Percentiles rank a stretch among this genome's conserved stretches.
Evolutionary conservation across 2,329 filamentous ascomycete species (phyloP).

Genomic region (Alternaria postmessia): DNA sequence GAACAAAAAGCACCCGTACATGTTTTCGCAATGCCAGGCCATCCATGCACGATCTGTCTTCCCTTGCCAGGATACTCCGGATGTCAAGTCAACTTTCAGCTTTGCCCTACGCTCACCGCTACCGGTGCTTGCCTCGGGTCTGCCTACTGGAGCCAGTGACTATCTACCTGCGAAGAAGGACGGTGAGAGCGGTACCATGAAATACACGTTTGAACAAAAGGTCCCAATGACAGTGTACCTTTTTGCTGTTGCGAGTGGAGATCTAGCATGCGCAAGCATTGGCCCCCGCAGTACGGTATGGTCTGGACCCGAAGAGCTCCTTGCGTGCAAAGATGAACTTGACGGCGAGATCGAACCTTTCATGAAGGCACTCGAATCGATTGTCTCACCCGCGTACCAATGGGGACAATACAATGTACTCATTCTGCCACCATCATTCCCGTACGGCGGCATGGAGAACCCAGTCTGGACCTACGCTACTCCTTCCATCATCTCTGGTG

Average conservation of each 20-base stretch:
- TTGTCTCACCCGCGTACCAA: constrained; percentile 79
- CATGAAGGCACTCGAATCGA: constrained; percentile 81
- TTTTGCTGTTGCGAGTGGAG: constrained; percentile 86
- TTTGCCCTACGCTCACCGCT: constrained; percentile 88
- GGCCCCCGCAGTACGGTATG: constrained; percentile 85
- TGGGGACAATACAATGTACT: constrained; percentile 97
- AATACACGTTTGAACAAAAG: constrained; percentile 88
- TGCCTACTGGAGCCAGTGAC: constrained; percentile 65
- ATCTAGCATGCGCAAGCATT: constrained; percentile 84
- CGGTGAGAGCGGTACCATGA: constrained; percentile 62
- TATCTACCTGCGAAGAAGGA: constrained; percentile 59
- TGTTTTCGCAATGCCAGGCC: constrained; percentile 98
- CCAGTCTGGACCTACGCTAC: constrained; percentile 95
- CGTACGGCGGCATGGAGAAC: constrained; percentile 76
- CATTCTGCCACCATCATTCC: constrained; percentile 81
- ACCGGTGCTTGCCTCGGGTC: constrained; percentile 89
- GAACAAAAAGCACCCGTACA: constrained; percentile 95
- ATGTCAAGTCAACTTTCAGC: constrained; percentile 93
- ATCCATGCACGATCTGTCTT: constrained; percentile 95
- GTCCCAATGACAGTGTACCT: constrained; percentile 95
- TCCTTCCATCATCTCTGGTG: constrained; percentile 89
- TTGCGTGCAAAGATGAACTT: constrained; percentile 87
- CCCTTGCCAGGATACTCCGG: constrained; percentile 96
- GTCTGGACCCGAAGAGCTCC: constrained; percentile 86
- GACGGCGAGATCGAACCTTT: constrained; percentile 92